Conservation (phyloP, 768 basidiomycete genomes). For the Collybia sp. region DNA sequence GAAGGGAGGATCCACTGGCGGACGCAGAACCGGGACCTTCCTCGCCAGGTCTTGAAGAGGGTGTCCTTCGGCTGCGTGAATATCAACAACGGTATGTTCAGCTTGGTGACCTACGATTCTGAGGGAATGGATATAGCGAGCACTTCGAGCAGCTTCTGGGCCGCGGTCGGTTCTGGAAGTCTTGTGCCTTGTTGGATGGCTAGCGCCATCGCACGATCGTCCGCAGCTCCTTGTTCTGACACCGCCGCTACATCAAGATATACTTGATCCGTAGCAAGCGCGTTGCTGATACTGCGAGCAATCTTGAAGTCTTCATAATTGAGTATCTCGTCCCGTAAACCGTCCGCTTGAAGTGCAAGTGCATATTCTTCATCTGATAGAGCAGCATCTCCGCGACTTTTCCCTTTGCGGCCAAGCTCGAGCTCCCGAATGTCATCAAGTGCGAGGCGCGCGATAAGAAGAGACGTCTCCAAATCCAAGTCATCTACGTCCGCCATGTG, state of each 20-base stretch:
- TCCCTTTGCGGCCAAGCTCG: slow-evolving; percentile 12
- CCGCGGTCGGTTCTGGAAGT: slow-evolving; percentile 10
- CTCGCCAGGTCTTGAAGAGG: too few species aligned
- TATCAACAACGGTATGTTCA: too few species aligned
- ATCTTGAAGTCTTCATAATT: slow-evolving; percentile 7
- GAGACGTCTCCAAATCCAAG: slow-evolving; percentile 1
- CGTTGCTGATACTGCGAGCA: slow-evolving; percentile 12
- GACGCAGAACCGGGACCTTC: too few species aligned
- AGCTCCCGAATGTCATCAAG: slow-evolving; percentile 10
- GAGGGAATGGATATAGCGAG: neutral
- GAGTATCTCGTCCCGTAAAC: slow-evolving; percentile 5
- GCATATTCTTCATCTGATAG: slow-evolving; percentile 15
- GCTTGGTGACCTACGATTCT: too few species aligned
- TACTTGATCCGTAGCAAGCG: slow-evolving; percentile 9
- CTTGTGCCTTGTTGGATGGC: slow-evolving; percentile 6
- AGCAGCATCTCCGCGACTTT: slow-evolving; percentile 12
- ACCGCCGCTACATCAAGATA: slow-evolving; percentile 7
- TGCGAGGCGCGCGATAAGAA: slow-evolving; percentile 6
- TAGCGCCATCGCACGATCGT: slow-evolving; percentile 12
- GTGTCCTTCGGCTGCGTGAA: too few species aligned
- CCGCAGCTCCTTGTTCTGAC: slow-evolving; percentile 12
- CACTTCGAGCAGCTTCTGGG: slow-evolving; percentile 10
- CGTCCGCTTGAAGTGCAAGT: slow-evolving; percentile 8
- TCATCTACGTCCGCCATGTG: neutral
- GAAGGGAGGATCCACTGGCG: too few species aligned